Evolutionary conservation across 2,329 filamentous ascomycete genomes (phyloP).

Genomic region (Calonectria pseudoturangicola): DNA sequence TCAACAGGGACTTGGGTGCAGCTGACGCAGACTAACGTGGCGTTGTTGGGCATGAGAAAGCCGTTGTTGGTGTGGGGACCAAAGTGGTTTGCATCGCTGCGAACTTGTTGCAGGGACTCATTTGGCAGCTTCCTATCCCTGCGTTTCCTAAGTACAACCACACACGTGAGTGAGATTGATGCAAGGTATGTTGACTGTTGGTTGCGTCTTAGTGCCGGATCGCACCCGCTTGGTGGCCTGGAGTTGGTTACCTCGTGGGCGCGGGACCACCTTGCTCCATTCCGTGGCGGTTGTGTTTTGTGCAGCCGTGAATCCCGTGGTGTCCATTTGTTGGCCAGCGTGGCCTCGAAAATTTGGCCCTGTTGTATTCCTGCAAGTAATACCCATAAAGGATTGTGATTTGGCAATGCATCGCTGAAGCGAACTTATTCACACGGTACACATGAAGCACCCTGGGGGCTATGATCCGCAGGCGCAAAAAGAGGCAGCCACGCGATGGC

Average conservation of each 20-base stretch:
- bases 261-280: background rate
- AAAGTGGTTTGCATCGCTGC: background rate
- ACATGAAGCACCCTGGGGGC: background rate
- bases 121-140: background rate
- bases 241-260: background rate
- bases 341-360: background rate
- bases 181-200: background rate
- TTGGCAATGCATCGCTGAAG: background rate
- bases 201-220: background rate
- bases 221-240: conserved; percentile 4
- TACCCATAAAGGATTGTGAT: background rate
- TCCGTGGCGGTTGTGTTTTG: background rate
- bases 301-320: background rate
- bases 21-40: conserved; percentile 4
- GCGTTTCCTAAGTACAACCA: background rate
- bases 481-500: background rate
- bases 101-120: background rate
- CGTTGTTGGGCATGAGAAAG: background rate
- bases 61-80: background rate
- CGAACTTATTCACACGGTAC: conserved; percentile 8
- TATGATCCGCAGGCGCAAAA: background rate
- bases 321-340: background rate
- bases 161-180: background rate
- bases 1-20: background rate
- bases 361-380: background rate